Evolutionary conservation across 495 filamentous ascomycete genomes (phyloP).

Genomic region (Clohesyomyces aquaticus): DNA sequence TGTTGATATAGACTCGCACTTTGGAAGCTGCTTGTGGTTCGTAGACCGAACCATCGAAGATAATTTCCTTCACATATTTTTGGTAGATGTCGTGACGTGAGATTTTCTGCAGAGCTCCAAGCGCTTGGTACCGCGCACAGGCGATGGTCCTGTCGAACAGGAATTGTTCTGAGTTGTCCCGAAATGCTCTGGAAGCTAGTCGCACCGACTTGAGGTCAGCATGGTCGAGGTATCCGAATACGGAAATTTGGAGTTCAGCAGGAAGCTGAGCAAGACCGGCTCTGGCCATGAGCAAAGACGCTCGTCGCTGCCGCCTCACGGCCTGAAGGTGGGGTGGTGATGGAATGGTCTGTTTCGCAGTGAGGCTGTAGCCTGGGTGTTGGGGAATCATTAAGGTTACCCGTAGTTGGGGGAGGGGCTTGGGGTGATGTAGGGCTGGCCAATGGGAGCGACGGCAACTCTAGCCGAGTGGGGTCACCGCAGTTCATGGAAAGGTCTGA

Average conservation of each 20-base stretch:
- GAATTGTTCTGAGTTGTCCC: constrained; percentile 14
- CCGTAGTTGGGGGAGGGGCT: background rate
- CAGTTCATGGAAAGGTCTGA: background rate
- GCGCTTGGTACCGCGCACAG: constrained; percentile 26
- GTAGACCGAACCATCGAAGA: constrained; percentile 35
- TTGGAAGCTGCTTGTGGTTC: constrained; percentile 3
- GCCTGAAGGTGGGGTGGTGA: background rate
- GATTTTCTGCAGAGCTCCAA: constrained; percentile 26
- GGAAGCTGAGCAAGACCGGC: constrained; percentile 25
- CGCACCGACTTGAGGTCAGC: constrained; percentile 24
- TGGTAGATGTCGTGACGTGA: constrained; percentile 21
- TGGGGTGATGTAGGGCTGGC: background rate
- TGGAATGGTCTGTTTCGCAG: too few relatives aligned
- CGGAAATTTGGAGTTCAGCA: constrained; percentile 27
- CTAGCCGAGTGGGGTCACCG: background rate
- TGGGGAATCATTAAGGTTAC: too few relatives aligned
- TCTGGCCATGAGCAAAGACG: background rate
- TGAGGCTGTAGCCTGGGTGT: too few relatives aligned
- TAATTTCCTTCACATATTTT: constrained; percentile 34
- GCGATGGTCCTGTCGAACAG: constrained; percentile 28
- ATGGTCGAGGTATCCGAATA: constrained; percentile 29
- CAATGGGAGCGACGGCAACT: background rate
- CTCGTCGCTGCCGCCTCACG: background rate
- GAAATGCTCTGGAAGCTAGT: constrained; percentile 15
- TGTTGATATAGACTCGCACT: constrained; percentile 2